Conservation (phyloP, 2,329 filamentous ascomycete genomes). For the Ampelomyces quisqualis region DNA sequence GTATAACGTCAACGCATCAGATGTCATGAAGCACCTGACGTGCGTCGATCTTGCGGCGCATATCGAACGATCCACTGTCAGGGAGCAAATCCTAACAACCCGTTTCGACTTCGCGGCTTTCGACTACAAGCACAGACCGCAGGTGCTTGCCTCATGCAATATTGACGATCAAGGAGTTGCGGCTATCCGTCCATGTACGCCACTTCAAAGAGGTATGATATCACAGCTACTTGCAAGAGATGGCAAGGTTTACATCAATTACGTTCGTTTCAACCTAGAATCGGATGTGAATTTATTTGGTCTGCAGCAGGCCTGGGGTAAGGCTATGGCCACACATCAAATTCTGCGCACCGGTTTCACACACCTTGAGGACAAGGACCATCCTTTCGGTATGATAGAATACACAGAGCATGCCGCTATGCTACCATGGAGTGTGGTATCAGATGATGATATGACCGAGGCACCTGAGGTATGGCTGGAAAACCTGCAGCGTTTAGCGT, state of each 20-base stretch:
- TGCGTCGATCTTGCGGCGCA: slow-evolving; percentile 36
- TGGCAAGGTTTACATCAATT: slow-evolving; percentile 74
- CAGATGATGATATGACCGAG: background rate
- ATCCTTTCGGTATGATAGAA: slow-evolving; percentile 74
- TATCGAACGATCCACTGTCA: slow-evolving; percentile 10
- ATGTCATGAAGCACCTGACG: slow-evolving; percentile 64
- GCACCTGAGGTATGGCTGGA: slow-evolving; percentile 27
- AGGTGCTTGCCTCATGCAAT: slow-evolving; percentile 34
- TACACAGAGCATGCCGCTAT: slow-evolving; percentile 47
- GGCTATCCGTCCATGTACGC: slow-evolving; percentile 72
- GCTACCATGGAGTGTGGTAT: slow-evolving; percentile 39
- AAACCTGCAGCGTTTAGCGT: slow-evolving; percentile 30
- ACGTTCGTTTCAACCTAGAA: slow-evolving; percentile 54
- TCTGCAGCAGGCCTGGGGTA: slow-evolving; percentile 61
- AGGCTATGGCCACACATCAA: slow-evolving; percentile 57
- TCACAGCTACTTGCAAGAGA: slow-evolving; percentile 68
- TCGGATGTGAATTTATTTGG: slow-evolving; percentile 43
- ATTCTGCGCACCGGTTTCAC: slow-evolving; percentile 78
- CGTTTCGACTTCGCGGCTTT: slow-evolving; percentile 54
- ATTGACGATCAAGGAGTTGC: slow-evolving; percentile 50
- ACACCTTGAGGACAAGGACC: slow-evolving; percentile 58
- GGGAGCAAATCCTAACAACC: background rate
- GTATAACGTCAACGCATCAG: slow-evolving; percentile 62
- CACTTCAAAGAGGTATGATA: slow-evolving; percentile 77
- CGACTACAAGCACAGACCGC: slow-evolving; percentile 46